These are phyloP conservation scores for Amphichorda felina DNA, from an alignment of 2,329 filamentous ascomycete species.

Conservation along the genomic window DNA sequence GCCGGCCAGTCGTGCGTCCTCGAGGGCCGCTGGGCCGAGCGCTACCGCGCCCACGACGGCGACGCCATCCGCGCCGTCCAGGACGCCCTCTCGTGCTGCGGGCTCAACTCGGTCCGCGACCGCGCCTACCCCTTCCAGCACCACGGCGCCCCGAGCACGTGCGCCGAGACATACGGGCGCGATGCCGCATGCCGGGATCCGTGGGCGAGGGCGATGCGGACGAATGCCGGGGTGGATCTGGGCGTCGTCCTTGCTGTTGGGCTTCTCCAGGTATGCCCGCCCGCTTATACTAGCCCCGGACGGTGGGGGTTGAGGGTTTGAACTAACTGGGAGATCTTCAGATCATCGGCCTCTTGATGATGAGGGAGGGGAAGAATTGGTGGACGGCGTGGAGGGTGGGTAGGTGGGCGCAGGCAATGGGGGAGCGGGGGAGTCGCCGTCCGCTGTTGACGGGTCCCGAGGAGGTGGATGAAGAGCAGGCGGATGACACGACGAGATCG, in stretches of 20 bases:
- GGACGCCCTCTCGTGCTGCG: constrained; percentile 55
- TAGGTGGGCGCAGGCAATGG: constrained; percentile 6
- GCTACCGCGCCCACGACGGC: constrained; percentile 40
- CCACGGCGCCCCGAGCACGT: constrained; percentile 17
- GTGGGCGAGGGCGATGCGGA: constrained; percentile 45
- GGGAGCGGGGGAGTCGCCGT: constrained; percentile 9
- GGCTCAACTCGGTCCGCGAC: constrained; percentile 44
- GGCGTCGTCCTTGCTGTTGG: constrained; percentile 39
- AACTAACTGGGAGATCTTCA: no score
- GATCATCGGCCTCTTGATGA: constrained; percentile 18
- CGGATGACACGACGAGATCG: constrained; percentile 13
- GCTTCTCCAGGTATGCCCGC: constrained; percentile 37
- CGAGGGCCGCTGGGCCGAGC: constrained; percentile 39
- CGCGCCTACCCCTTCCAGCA: constrained; percentile 49
- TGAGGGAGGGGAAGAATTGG: constrained; percentile 15
- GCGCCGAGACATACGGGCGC: constrained; percentile 33
- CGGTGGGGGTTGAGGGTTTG: no score
- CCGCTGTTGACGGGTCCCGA: constrained; percentile 15
- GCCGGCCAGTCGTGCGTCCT: constrained; percentile 35
- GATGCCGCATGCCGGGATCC: constrained; percentile 33
- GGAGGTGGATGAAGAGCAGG: constrained; percentile 15
- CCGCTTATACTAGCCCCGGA: no score
- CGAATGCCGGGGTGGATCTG: constrained; percentile 41
- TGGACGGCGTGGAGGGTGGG: constrained; percentile 14
- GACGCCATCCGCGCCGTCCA: constrained; percentile 46